Base-by-base conservation (phyloP, 2,329 filamentous ascomycete species). In the Pseudocercospora musae region DNA sequence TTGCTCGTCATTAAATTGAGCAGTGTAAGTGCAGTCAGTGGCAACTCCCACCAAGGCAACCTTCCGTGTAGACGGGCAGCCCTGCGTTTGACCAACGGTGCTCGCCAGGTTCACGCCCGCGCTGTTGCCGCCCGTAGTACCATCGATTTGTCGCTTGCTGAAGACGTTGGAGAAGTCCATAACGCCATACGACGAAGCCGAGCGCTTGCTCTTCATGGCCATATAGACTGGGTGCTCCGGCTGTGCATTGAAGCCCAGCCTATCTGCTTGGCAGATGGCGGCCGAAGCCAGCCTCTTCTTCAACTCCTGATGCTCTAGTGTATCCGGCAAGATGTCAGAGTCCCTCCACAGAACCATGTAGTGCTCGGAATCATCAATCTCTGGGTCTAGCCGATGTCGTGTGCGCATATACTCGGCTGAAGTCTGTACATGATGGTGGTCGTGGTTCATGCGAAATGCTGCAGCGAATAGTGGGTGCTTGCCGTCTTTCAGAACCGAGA, bases 271-370 rank as follows among this genome's bases (percentile, higher is more conserved):
- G 75, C 95, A 99, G 10, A 65, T 64, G 13, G 68, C 65, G 13
- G 63, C 65, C 7, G 63, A 60, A 18, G 61, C 64, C 37, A 62
- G 37, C 53, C 62, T 57, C 3, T 70, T 66, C 65, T 90, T 85
- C 69, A 95, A 76, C 66, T 94, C 89, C 21, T 80, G 77, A 59
- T 84, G 84, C 40, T 78, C 76, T n/a, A 69, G 40, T 65, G 71
- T 73, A 62, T 74, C 70, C 18, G 75, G 70, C 46, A 71, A 69
- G 72, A 97, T 86, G 75, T 99, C 95, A 27, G 92, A 96, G 73
- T 98, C 93, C 67, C 93, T 86, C 84, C 91, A 98, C 0, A 97
- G 84, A 37, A 97, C 83, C 93, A 99, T 95, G 73, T 86, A 89
- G 64, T 96, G 90, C 31, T 87, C 84, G 4, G 79, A 81, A 50